These are phyloP conservation scores for Kuraishia cidri DNA, from an alignment of 805 yeast species.

Conservation along the genomic window DNA sequence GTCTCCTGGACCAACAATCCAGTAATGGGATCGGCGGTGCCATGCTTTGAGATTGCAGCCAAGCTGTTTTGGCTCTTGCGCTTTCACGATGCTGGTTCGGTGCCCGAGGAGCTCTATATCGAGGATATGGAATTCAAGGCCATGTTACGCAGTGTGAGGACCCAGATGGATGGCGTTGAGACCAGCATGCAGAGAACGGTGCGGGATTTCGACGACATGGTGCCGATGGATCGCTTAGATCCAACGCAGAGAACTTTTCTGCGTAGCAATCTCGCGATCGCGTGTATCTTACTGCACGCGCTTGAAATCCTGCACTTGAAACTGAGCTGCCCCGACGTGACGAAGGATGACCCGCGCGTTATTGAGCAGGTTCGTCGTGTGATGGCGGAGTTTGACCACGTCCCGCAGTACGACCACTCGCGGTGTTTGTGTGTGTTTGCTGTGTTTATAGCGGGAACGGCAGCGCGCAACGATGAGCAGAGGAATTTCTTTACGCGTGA, in stretches of 20 bases:
- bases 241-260: neutral
- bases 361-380: constrained; percentile 17
- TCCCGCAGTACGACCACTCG: constrained; percentile 3
- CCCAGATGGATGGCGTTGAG: neutral
- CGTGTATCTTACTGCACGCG: constrained; percentile 15
- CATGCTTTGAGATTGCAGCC: constrained; percentile 25
- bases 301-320: constrained; percentile 16
- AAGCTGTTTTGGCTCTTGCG: constrained; percentile 28
- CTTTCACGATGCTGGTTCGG: constrained; percentile 4
- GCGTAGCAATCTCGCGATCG: constrained; percentile 8
- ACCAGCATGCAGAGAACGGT: neutral
- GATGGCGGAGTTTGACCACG: constrained; percentile 6
- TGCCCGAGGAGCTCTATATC: neutral
- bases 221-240: neutral
- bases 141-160: neutral
- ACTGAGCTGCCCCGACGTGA: constrained; percentile 8
- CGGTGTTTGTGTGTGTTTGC: constrained; percentile 9
- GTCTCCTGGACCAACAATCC: constrained; percentile 27
- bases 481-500: constrained; percentile 14
- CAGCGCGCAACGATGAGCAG: constrained; percentile 12
- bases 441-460: constrained; percentile 18
- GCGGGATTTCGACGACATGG: neutral
- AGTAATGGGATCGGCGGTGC: constrained; percentile 25
- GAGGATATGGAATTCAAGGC: neutral
- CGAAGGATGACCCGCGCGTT: constrained; percentile 12